Percentiles rank a stretch among this genome's conserved stretches.
These are phyloP conservation scores for Nicotiana noctiflora DNA, from an alignment of 257 asterid species.

Conservation along the genomic window DNA sequence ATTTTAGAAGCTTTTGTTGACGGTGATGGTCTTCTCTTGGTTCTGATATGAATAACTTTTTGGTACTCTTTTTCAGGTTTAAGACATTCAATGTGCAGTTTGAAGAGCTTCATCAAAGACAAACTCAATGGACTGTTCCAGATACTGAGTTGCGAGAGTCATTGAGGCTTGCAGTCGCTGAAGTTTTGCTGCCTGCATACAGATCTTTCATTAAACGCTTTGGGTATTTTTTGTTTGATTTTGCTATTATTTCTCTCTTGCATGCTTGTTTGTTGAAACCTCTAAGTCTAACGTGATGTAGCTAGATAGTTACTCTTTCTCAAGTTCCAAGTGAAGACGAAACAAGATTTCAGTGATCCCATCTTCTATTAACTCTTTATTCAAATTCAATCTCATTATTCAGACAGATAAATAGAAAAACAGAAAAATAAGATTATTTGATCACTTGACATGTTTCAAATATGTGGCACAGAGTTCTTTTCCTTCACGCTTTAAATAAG, in stretches of 20 bases:
- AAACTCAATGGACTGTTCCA: slow-evolving; percentile 97
- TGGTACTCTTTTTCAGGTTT: slow-evolving; percentile 39
- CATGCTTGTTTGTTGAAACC: background rate
- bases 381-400: no score
- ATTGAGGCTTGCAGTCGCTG: slow-evolving; percentile 93
- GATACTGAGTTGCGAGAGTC: slow-evolving; percentile 96
- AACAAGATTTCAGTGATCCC: background rate
- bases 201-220: slow-evolving; percentile 87
- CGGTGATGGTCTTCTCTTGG: background rate
- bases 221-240: slow-evolving; percentile 44
- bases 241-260: background rate
- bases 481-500: background rate
- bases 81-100: slow-evolving; percentile 83
- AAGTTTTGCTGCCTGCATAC: slow-evolving; percentile 94
- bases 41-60: background rate
- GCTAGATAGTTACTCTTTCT: background rate
- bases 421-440: background rate
- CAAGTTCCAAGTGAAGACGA: no score
- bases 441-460: background rate
- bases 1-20: background rate
- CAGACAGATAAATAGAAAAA: no score
- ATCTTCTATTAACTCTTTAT: no score
- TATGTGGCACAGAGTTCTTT: background rate
- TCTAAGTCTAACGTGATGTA: background rate
- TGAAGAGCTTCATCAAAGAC: slow-evolving; percentile 98